Conservation (phyloP, 306 rosid species). For the Quercus parvula region DNA sequence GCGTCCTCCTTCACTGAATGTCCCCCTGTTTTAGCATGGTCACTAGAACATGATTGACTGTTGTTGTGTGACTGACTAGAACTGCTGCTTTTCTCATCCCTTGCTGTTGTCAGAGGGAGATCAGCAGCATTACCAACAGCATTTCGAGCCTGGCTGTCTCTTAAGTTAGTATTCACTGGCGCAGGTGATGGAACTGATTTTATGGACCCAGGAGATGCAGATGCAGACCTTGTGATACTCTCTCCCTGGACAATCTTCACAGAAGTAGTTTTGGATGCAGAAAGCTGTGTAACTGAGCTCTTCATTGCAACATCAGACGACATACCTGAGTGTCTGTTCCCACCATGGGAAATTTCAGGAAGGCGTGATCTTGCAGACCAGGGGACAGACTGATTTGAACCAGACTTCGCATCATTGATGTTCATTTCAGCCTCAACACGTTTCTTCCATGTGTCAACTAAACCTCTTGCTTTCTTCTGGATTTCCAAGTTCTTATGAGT, state of each 20-base stretch:
- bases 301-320: slow-evolving; percentile 62
- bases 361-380: slow-evolving; percentile 51
- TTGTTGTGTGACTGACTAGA: slow-evolving; percentile 85
- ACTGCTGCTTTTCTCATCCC: slow-evolving; percentile 84
- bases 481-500: slow-evolving; percentile 68
- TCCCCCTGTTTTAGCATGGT: slow-evolving; percentile 63
- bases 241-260: slow-evolving; percentile 52
- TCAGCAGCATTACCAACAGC: slow-evolving; percentile 48
- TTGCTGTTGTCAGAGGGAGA: slow-evolving; percentile 55
- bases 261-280: slow-evolving; percentile 52
- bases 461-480: slow-evolving; percentile 75
- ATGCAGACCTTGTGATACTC: slow-evolving; percentile 40
- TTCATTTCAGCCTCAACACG: slow-evolving; percentile 93
- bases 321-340: slow-evolving; percentile 45
- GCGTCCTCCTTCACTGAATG: slow-evolving; percentile 63
- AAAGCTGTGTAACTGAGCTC: slow-evolving; percentile 52
- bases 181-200: slow-evolving; percentile 39
- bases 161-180: slow-evolving; percentile 29
- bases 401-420: slow-evolving; percentile 64
- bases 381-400: slow-evolving; percentile 47
- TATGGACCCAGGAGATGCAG: slow-evolving; percentile 39
- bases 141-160: slow-evolving; percentile 43
- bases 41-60: slow-evolving; percentile 71
- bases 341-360: slow-evolving; percentile 64
- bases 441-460: slow-evolving; percentile 88